Conservation (phyloP, 2,329 filamentous ascomycete genomes). For the Xylaria sp. region DNA sequence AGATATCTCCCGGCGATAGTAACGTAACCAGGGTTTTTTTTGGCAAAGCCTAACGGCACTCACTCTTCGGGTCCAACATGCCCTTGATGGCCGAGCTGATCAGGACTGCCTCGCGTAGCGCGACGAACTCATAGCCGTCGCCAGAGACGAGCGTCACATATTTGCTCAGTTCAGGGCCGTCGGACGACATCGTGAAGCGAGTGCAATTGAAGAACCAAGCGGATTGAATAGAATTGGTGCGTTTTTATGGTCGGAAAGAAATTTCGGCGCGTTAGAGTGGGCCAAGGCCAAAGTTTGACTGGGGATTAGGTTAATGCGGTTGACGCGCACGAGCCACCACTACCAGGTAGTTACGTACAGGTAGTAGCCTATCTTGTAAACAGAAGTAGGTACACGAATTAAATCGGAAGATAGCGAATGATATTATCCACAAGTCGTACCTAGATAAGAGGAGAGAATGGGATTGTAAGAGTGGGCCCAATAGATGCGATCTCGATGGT, state of each 20-base stretch:
- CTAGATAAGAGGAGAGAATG: not conserved
- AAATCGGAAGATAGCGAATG: not conserved
- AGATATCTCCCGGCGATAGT: not conserved
- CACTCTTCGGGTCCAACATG: slow-evolving; percentile 77
- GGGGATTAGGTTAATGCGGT: not conserved
- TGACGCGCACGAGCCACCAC: slow-evolving; percentile 16
- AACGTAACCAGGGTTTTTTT: not conserved
- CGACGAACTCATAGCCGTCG: slow-evolving; percentile 81
- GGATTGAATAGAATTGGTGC: slow-evolving; percentile 9
- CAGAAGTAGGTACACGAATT: not conserved
- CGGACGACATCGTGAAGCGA: slow-evolving; percentile 40
- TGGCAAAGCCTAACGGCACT: slow-evolving; percentile 38
- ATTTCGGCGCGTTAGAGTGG: slow-evolving; percentile 32
- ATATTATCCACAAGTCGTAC: not conserved
- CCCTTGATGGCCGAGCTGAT: slow-evolving; percentile 77
- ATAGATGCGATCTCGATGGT: not conserved
- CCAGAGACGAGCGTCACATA: slow-evolving; percentile 81
- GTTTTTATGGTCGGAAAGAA: slow-evolving; percentile 37
- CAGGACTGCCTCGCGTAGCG: slow-evolving; percentile 75
- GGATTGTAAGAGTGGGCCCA: not conserved
- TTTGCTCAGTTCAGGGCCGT: slow-evolving; percentile 57
- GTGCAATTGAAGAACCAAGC: slow-evolving; percentile 12
- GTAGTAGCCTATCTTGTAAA: too few species aligned
- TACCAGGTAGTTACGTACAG: too few species aligned
- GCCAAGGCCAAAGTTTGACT: not conserved